Percentiles rank a stretch among this genome's conserved stretches.
phyloP scores from a whole-genome alignment of 805 yeast species.

The Torulaspora indica region DNA sequence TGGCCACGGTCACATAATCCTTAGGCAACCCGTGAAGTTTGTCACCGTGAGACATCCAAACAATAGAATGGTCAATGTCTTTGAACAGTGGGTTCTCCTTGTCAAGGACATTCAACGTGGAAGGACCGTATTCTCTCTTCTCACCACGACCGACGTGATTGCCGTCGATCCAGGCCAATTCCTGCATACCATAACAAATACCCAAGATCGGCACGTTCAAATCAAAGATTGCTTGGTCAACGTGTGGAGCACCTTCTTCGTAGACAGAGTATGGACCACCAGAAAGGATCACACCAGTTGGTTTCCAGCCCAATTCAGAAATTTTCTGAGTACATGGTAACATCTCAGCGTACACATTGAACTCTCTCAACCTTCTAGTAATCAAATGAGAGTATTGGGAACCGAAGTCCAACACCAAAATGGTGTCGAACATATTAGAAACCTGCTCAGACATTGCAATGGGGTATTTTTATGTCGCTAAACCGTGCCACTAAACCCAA shows the following conservation, averaged over 20 bases:
- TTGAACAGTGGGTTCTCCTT: slow-evolving; percentile 64
- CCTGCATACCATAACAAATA: slow-evolving; percentile 99
- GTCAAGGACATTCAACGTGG: slow-evolving; percentile 75
- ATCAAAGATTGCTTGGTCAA: slow-evolving; percentile 87
- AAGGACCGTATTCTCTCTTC: slow-evolving; percentile 97
- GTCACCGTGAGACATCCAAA: slow-evolving; percentile 99
- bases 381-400: slow-evolving; percentile 97
- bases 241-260: slow-evolving; percentile 94
- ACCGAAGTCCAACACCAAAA: slow-evolving; percentile 94
- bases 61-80: slow-evolving; percentile 89
- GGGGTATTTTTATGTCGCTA: background rate
- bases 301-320: slow-evolving; percentile 85
- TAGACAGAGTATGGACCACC: slow-evolving; percentile 99
- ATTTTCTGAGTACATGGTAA: slow-evolving; percentile 98
- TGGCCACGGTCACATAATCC: slow-evolving; percentile 84
- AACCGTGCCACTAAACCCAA: background rate
- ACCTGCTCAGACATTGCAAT: slow-evolving; percentile 47
- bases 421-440: slow-evolving; percentile 89
- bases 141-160: slow-evolving; percentile 89
- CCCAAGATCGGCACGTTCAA: slow-evolving; percentile 92
- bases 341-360: slow-evolving; percentile 98
- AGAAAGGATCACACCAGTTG: slow-evolving; percentile 91
- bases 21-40: slow-evolving; percentile 85
- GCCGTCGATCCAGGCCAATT: slow-evolving; percentile 95
- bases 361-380: slow-evolving; percentile 95